phyloP scores from a whole-genome alignment of 2,329 filamentous ascomycete genomes.

The Diaporthe humulicola region DNA sequence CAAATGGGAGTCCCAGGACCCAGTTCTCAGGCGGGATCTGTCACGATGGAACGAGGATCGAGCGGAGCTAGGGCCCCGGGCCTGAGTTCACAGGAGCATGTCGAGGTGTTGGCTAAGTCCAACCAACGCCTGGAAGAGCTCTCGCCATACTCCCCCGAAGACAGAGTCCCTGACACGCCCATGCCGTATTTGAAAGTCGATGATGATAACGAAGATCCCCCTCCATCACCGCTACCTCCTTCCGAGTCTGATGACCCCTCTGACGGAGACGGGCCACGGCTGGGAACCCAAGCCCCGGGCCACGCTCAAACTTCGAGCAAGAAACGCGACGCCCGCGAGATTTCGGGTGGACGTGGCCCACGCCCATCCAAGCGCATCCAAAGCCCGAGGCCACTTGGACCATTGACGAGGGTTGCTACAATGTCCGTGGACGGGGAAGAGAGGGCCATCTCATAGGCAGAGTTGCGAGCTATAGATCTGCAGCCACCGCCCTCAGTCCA shows the following conservation, averaged over 20 bases:
- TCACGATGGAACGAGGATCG: neutral
- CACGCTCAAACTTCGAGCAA: neutral
- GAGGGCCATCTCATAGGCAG: neutral
- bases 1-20: neutral
- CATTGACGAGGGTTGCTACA: neutral
- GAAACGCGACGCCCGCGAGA: conserved; percentile 6
- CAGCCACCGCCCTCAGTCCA: neutral
- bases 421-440: neutral
- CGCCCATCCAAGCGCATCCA: neutral
- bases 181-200: neutral
- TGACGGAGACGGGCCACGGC: neutral
- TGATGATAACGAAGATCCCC: no score
- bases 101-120: neutral
- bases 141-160: neutral
- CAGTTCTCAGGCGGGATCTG: neutral
- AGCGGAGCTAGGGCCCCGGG: neutral
- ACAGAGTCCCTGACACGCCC: neutral
- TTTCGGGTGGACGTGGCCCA: neutral
- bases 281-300: neutral
- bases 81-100: neutral
- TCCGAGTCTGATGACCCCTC: neutral
- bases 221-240: neutral
- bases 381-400: neutral
- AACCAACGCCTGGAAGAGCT: neutral
- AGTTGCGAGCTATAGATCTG: neutral